These are phyloP conservation scores for Lactifluus subvellereus DNA, from an alignment of 768 basidiomycete genomes.

Conservation along the genomic window DNA sequence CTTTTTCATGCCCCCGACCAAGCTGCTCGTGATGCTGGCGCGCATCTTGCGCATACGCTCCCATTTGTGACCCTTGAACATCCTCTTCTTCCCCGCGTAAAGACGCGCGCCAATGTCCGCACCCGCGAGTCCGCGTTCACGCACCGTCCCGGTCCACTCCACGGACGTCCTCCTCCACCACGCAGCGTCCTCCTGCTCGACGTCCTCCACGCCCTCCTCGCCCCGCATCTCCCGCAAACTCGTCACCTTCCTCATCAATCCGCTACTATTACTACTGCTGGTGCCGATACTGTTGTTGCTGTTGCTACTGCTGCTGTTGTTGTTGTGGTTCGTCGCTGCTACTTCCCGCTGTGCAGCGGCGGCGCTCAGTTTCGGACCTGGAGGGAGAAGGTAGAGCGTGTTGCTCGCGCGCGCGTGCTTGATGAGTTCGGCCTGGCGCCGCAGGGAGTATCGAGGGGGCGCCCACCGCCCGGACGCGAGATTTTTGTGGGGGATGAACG, in stretches of 20 bases:
- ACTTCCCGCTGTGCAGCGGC: conserved; percentile 27
- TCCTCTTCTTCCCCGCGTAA: conserved; percentile 71
- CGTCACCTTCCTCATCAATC: neutral
- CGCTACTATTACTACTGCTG: neutral
- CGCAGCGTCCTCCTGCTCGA: neutral
- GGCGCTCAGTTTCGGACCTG: conserved; percentile 51
- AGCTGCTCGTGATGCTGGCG: conserved; percentile 43
- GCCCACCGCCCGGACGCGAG: conserved; percentile 59
- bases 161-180: conserved; percentile 28
- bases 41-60: conserved; percentile 52
- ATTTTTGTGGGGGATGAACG: conserved; percentile 63
- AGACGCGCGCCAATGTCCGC: conserved; percentile 53
- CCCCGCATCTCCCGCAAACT: neutral
- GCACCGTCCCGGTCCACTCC: conserved; percentile 28
- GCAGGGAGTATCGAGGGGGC: conserved; percentile 63
- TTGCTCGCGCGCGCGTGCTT: conserved; percentile 58
- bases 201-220: neutral
- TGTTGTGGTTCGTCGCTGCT: conserved; percentile 3
- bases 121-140: conserved; percentile 37
- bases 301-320: no score
- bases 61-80: conserved; percentile 95
- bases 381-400: conserved; percentile 56
- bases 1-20: conserved; percentile 65
- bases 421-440: conserved; percentile 72
- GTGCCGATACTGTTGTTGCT: no score